Conservation (phyloP, 176 grass and related monocot species). For the Carex cristatella region DNA sequence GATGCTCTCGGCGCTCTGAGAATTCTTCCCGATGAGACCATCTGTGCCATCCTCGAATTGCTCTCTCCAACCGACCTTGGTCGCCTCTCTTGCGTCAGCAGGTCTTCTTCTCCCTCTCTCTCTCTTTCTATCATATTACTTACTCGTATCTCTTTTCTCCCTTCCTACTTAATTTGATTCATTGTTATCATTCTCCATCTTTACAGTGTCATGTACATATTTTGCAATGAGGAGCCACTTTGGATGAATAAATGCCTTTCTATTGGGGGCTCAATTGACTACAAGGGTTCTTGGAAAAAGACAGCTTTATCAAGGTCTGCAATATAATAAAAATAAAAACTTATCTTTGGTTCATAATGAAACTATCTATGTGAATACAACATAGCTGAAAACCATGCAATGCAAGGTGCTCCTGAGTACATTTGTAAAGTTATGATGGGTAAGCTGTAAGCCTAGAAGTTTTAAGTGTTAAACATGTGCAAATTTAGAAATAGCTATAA, state of each 20-base stretch:
- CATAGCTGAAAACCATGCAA: background rate
- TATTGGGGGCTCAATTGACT: slow-evolving; percentile 63
- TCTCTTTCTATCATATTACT: background rate
- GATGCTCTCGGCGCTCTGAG: slow-evolving; percentile 69
- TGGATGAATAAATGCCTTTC: slow-evolving; percentile 97
- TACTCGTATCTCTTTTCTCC: no score
- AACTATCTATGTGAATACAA: background rate
- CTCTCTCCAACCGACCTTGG: slow-evolving; percentile 69
- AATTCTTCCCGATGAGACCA: slow-evolving; percentile 66
- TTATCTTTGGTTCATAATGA: background rate
- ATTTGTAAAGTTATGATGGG: background rate
- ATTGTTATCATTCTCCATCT: background rate
- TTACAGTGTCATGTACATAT: slow-evolving; percentile 86
- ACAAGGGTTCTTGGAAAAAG: slow-evolving; percentile 80
- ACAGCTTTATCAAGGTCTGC: slow-evolving; percentile 58
- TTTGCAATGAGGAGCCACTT: slow-evolving; percentile 97
- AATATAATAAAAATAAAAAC: background rate
- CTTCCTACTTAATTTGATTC: no score
- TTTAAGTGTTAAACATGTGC: background rate
- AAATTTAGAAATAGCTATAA: background rate
- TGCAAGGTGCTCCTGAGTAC: background rate
- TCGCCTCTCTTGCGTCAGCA: slow-evolving; percentile 85
- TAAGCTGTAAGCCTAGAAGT: background rate
- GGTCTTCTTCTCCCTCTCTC: slow-evolving; percentile 26
- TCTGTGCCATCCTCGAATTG: slow-evolving; percentile 81